A percentile compares a stretch with the other conserved stretches of the same genome.
Evolutionary conservation across 768 basidiomycete species (phyloP).

Genomic region (Trametes cingulata): DNA sequence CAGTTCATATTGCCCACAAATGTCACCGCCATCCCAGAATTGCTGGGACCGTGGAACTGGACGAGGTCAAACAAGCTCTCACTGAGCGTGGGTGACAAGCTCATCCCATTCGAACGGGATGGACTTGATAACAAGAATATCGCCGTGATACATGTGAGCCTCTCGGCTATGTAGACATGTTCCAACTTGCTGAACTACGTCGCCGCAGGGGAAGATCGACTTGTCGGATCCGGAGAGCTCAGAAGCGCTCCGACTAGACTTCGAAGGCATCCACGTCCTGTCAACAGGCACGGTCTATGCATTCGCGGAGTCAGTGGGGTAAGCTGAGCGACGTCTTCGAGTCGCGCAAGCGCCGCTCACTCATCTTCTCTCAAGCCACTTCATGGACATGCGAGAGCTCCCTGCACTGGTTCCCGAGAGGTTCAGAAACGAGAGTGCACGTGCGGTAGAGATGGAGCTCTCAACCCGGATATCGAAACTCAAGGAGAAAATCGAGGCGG

Average conservation of each 20-base stretch:
- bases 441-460: conserved; percentile 60
- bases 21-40: conserved; percentile 48
- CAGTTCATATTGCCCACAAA: conserved; percentile 56
- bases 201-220: conserved; percentile 67
- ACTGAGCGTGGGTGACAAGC: conserved; percentile 67
- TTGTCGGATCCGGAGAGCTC: conserved; percentile 51
- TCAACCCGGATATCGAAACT: conserved; percentile 57
- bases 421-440: conserved; percentile 58
- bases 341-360: not conserved
- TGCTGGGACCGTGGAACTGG: conserved; percentile 71
- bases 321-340: conserved; percentile 22
- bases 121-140: conserved; percentile 39
- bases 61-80: conserved; percentile 59
- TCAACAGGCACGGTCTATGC: conserved; percentile 78
- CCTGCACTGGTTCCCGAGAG: conserved; percentile 64
- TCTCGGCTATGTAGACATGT: not conserved
- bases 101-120: conserved; percentile 38
- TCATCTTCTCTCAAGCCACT: conserved; percentile 38
- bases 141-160: conserved; percentile 65
- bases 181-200: too few species aligned
- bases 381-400: conserved; percentile 65
- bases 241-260: conserved; percentile 66
- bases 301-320: conserved; percentile 67
- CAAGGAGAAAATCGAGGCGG: conserved; percentile 64
- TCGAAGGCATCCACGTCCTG: conserved; percentile 77